Evolutionary conservation across 2,329 filamentous ascomycete species (phyloP).

Genomic region (Xylariaceae sp.): DNA sequence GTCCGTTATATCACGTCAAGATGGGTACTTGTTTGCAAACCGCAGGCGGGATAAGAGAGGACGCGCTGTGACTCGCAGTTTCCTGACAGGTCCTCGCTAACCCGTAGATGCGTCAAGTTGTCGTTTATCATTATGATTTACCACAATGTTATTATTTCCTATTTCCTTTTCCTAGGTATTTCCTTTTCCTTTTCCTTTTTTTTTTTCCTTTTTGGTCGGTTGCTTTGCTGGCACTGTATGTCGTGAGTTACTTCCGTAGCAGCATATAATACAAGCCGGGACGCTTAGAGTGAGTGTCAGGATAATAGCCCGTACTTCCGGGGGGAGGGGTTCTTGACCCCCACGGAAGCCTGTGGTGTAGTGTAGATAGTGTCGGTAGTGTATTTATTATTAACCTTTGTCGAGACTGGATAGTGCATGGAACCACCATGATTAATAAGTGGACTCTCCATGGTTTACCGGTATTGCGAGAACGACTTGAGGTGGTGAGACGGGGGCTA

Average conservation of each 20-base stretch:
- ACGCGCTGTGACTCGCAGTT: background rate
- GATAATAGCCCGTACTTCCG: too few species aligned
- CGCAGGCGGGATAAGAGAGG: background rate
- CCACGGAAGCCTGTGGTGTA: background rate
- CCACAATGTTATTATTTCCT: background rate
- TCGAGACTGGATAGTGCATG: background rate
- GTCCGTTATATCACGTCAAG: background rate
- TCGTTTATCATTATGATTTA: background rate
- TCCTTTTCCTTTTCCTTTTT: background rate
- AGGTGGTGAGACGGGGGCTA: too few species aligned
- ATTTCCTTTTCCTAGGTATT: background rate
- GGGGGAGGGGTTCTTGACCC: background rate
- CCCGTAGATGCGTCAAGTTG: background rate
- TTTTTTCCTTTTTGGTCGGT: background rate
- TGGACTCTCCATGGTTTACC: too few species aligned
- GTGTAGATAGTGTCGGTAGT: too few species aligned
- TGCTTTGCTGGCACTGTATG: background rate
- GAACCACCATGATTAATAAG: too few species aligned
- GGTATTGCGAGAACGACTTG: background rate
- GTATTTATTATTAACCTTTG: background rate
- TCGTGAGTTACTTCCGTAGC: background rate
- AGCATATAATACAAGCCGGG: background rate
- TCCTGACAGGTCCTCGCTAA: background rate
- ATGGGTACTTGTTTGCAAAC: background rate
- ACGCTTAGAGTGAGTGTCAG: too few species aligned